Base-by-base conservation (phyloP, 192 early-diverging fungal species). In the Irineochytrium annulatum region DNA sequence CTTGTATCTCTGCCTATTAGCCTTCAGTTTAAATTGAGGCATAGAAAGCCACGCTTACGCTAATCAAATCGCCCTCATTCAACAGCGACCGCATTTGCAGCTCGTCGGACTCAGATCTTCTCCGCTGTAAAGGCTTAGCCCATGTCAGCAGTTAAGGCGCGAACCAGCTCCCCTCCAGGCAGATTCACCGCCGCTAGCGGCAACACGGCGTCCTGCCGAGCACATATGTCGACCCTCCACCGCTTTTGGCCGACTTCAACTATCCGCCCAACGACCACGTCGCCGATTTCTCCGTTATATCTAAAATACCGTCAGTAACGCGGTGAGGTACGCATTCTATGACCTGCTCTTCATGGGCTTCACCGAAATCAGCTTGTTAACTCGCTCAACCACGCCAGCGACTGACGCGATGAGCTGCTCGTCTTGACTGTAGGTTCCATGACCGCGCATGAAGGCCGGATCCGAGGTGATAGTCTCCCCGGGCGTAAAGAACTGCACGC, bases 281-380 rank as follows among this genome's bases (percentile, higher is more conserved):
- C 94, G 41, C 97, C 97, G 62, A 97, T 92, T 66, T 96, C 92
- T 41, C 92, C 93, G 22, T 79, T 80, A 63, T 92, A 97, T 53
- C 77, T 74, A 44, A 39, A 17, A 63, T 28, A 16, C 2, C 29
- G 3, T 63, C 52, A 30, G 60, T 62, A 4, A 11, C 2, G 13
- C 26, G 3, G 5, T 3, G 27, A 43, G 32, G 52, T 34, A 56
- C 8, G 30, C 14, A 55, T 48, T 4, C 39, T 22, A 30, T 27
- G 69, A 88, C 78, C 95, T 79, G 63, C 89, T 79, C 49, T 93
- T 87, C 43, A 97, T 75, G 22, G 94, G 86, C 32, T 81, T 77
- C 29, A 99, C 94, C 0, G 92, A 91, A 33, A 99, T 82, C 32
- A 99, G 81, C 74, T 94, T 96, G 82, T 97, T 97, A 63, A 97